Base-by-base conservation (phyloP, 805 yeast genomes). In the Candida odintsovae region DNA sequence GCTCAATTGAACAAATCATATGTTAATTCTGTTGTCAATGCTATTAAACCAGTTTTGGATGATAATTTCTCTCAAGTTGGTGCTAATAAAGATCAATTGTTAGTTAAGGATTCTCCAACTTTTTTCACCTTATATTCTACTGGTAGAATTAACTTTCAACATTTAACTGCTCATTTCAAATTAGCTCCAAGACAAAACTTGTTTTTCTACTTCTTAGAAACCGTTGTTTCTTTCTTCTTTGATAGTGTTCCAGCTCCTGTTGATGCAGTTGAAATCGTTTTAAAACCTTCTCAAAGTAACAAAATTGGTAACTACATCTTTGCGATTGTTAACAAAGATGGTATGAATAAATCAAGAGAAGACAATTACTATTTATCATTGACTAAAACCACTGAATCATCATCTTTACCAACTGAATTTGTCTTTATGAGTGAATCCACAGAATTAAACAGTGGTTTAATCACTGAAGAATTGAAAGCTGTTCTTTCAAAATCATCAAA, bases 361-460 rank as follows among this genome's bases (percentile, higher is more conserved):
- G 78, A 78, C 47, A 83, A 86, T 69, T 94, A 89, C 69, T 92
- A 71, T 67, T 72, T 92, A 60, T 85, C 96, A 2, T 75, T 90
- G 60, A 87, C 98, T 53, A 86, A 80, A 56, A 87, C 96, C 38
- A 57, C 83, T 38, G 95, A 89, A 62, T 80, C 85, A 22, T 63
- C 75, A 23, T 74, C 77, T 54, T 71, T 92, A 56, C 96, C 97
- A 31, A 57, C 68, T 40, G 80, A 85, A 52, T 86, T 76, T 61
- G 96, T 88, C 23, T 88, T 79, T 69, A 90, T 94, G 98, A 73
- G 86, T 56, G 99, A 94, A 72, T 80, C 80, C 47, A 75, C 82
- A 50, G 98, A 92, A 64, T 73, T 87, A 69, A 89, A 83, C 54
- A 88, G 80, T 6, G 69, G 78, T 48, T 68, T 86, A 44, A 73